These are phyloP conservation scores for Vinca minor DNA, from an alignment of 257 asterid species.

Conservation along the genomic window DNA sequence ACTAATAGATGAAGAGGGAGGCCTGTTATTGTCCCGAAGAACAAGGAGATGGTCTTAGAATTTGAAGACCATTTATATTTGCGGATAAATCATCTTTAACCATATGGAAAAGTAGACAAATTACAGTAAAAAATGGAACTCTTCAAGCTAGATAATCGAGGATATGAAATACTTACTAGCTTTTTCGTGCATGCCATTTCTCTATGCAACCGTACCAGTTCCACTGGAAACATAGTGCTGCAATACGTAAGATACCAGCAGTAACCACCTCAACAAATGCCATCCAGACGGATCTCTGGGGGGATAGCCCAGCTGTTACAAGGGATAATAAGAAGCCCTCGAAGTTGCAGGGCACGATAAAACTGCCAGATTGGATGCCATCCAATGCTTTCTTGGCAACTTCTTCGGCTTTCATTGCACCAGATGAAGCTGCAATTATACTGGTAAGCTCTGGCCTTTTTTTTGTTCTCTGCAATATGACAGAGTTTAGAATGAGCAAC, in stretches of 20 bases:
- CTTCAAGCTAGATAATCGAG: background rate
- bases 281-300: slow-evolving; percentile 73
- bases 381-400: slow-evolving; percentile 63
- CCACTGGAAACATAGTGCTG: slow-evolving; percentile 75
- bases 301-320: slow-evolving; percentile 79
- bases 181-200: slow-evolving; percentile 47
- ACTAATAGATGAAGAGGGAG: background rate
- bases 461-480: slow-evolving; percentile 57
- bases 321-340: slow-evolving; percentile 64
- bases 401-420: slow-evolving; percentile 83
- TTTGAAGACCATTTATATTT: too few relatives aligned
- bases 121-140: background rate
- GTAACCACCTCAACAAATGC: slow-evolving; percentile 76
- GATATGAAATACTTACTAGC: slow-evolving; percentile 12
- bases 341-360: slow-evolving; percentile 73
- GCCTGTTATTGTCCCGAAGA: background rate
- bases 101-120: background rate
- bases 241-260: slow-evolving; percentile 53
- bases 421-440: slow-evolving; percentile 81
- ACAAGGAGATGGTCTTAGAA: too few relatives aligned
- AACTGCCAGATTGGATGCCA: slow-evolving; percentile 62
- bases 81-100: background rate
- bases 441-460: slow-evolving; percentile 66
- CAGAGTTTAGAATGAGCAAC: background rate
- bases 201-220: slow-evolving; percentile 70